These are phyloP conservation scores for Kuraishia borneana DNA, from an alignment of 805 yeast species.

Conservation along the genomic window DNA sequence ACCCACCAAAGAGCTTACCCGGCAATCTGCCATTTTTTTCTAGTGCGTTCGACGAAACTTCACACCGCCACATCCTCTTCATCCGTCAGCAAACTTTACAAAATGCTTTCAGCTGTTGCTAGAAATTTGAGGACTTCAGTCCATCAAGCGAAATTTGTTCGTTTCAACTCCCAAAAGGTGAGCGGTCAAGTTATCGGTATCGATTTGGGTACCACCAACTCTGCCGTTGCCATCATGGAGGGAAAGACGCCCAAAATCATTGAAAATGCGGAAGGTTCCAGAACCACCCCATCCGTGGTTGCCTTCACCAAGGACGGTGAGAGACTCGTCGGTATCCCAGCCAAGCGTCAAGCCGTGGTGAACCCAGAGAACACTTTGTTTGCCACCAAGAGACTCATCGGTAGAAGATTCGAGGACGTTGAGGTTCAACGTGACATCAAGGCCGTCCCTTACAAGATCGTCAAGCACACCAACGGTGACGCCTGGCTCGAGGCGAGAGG, in stretches of 20 bases:
- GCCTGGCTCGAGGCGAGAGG: conserved; percentile 53
- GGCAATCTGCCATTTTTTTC: too few species aligned
- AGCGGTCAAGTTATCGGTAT: conserved; percentile 56
- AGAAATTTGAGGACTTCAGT: conserved; percentile 16
- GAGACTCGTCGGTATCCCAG: conserved; percentile 53
- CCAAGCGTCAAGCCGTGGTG: conserved; percentile 66
- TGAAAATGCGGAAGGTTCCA: conserved; percentile 68
- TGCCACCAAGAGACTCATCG: conserved; percentile 76
- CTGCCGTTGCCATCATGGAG: conserved; percentile 72
- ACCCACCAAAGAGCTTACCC: too few species aligned
- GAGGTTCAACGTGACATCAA: conserved; percentile 61
- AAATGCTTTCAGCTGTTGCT: conserved; percentile 20
- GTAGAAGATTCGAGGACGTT: conserved; percentile 54
- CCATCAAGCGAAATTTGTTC: conserved; percentile 1
- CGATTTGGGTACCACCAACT: conserved; percentile 79
- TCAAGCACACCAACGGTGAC: conserved; percentile 50
- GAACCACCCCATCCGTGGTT: conserved; percentile 75
- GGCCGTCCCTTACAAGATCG: conserved; percentile 53
- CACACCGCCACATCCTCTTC: background rate
- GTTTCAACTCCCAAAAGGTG: conserved; percentile 19
- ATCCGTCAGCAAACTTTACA: conserved; percentile 1
- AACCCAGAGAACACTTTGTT: conserved; percentile 72
- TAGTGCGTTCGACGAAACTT: conserved; percentile 1
- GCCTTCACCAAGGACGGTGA: conserved; percentile 44
- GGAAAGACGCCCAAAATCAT: conserved; percentile 53